Percentiles rank a stretch among this genome's conserved stretches.
phyloP scores from a whole-genome alignment of 1,284 basidiomycete genomes.

The Clitocybe nebularis region DNA sequence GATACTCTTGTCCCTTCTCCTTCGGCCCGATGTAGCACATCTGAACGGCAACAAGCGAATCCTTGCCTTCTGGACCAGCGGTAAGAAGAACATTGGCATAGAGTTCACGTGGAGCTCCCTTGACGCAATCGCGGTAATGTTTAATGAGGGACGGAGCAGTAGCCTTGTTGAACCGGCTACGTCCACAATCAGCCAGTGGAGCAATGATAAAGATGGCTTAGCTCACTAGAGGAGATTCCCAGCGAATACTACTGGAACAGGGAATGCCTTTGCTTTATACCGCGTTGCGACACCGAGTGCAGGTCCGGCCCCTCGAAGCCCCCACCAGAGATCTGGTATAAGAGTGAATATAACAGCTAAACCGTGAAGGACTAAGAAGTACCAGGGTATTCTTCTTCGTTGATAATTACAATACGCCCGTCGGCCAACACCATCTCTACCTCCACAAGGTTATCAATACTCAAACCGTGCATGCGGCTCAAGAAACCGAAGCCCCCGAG shows the following conservation, averaged over 20 bases:
- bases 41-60: constrained; percentile 85
- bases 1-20: constrained; percentile 73
- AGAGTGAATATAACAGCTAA: not conserved
- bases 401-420: constrained; percentile 70
- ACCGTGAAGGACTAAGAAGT: constrained; percentile 1
- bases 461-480: constrained; percentile 77
- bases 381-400: constrained; percentile 65
- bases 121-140: constrained; percentile 91
- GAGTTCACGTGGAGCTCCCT: constrained; percentile 78
- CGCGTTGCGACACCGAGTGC: constrained; percentile 84
- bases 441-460: constrained; percentile 82
- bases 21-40: constrained; percentile 81
- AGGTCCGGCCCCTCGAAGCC: constrained; percentile 80
- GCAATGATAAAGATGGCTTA: constrained; percentile 3
- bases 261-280: constrained; percentile 83
- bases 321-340: constrained; percentile 81
- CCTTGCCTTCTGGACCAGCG: constrained; percentile 76
- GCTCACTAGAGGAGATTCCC: constrained; percentile 86
- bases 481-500: constrained; percentile 90
- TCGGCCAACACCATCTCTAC: constrained; percentile 83
- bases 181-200: not conserved
- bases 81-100: constrained; percentile 89
- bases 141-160: constrained; percentile 85
- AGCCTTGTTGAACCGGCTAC: constrained; percentile 76
- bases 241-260: constrained; percentile 84